These are phyloP conservation scores for Aschersonia sp. DNA, from an alignment of 2,329 filamentous ascomycete species.

Conservation along the genomic window DNA sequence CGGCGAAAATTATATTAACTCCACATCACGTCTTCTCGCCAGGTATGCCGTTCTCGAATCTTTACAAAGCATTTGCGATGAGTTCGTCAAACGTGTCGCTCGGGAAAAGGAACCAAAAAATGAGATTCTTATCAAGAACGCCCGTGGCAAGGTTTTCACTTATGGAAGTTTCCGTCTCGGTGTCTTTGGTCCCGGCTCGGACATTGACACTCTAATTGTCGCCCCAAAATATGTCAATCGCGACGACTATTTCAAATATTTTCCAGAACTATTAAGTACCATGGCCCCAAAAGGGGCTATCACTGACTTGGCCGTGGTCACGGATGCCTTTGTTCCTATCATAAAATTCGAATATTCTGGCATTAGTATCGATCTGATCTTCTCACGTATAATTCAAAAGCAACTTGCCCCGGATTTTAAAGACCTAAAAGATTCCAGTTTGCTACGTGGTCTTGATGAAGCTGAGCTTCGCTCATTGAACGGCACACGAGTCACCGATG, in stretches of 20 bases:
- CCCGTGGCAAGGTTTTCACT: slow-evolving; percentile 85
- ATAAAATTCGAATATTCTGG: slow-evolving; percentile 89
- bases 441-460: slow-evolving; percentile 77
- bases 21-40: background rate
- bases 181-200: slow-evolving; percentile 86
- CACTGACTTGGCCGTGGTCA: slow-evolving; percentile 70
- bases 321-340: slow-evolving; percentile 87
- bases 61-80: slow-evolving; percentile 66
- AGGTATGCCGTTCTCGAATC: slow-evolving; percentile 61
- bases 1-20: background rate
- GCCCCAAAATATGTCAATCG: slow-evolving; percentile 79
- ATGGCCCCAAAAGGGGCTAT: slow-evolving; percentile 70
- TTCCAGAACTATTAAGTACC: slow-evolving; percentile 63
- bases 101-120: slow-evolving; percentile 57
- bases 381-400: slow-evolving; percentile 58
- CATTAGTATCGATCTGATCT: slow-evolving; percentile 92
- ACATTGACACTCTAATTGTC: slow-evolving; percentile 93
- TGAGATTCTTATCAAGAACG: slow-evolving; percentile 63
- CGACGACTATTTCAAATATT: slow-evolving; percentile 83
- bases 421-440: slow-evolving; percentile 66
- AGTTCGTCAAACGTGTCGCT: slow-evolving; percentile 76
- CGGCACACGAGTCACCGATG: slow-evolving; percentile 85
- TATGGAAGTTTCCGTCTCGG: slow-evolving; percentile 93
- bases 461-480: slow-evolving; percentile 80
- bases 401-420: slow-evolving; percentile 54